These are phyloP conservation scores for Pseudonitzschia pungens DNA, from an alignment of 108 stramenopile genomes.

Conservation along the genomic window DNA sequence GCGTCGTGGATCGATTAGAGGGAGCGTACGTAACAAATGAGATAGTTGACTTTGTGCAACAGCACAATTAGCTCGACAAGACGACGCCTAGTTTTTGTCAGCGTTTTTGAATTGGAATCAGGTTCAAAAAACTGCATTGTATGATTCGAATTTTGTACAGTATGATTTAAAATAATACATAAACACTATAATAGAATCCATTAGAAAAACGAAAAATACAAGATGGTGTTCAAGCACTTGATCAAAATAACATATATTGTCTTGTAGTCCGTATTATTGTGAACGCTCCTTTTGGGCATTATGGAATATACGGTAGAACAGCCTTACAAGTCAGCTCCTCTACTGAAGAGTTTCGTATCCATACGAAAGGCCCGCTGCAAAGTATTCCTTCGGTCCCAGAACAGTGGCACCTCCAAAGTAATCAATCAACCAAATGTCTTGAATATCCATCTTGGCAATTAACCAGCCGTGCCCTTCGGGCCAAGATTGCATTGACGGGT, in stretches of 20 bases:
- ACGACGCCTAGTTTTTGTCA: background rate
- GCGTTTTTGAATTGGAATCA: background rate
- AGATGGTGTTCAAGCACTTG: too few species aligned
- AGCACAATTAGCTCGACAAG: background rate
- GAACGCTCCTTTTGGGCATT: too few species aligned
- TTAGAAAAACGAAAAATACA: background rate
- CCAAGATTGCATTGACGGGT: constrained; percentile 53
- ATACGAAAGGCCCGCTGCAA: constrained; percentile 15
- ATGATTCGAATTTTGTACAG: background rate
- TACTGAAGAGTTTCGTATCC: background rate
- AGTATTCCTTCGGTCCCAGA: constrained; percentile 46
- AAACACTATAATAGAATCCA: too few species aligned
- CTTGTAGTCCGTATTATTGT: too few species aligned
- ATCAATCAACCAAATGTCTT: constrained; percentile 69
- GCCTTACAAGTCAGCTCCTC: background rate
- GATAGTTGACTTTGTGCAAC: constrained; percentile 52
- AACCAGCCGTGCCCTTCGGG: constrained; percentile 59
- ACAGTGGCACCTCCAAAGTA: constrained; percentile 67
- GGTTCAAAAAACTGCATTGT: background rate
- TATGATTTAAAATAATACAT: background rate
- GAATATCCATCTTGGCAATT: constrained; percentile 47
- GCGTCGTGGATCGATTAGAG: constrained; percentile 68
- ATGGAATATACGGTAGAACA: background rate
- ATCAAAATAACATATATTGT: too few species aligned
- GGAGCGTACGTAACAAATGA: constrained; percentile 76